These are phyloP conservation scores for Aegilops sharonensis DNA, from an alignment of 176 grass and related monocot species.

Conservation along the genomic window DNA sequence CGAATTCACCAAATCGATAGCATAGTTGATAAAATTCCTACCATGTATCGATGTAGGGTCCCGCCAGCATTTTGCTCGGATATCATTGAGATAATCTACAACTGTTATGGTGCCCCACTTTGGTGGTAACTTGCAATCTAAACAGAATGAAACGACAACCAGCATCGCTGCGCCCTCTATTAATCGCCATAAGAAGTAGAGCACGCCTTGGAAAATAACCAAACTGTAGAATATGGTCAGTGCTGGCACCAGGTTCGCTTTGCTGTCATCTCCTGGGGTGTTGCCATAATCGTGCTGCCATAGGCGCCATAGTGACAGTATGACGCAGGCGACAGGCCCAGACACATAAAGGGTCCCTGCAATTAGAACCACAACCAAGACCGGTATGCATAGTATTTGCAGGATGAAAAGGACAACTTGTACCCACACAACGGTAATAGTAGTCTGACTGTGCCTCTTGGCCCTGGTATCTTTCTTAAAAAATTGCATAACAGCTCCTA, in stretches of 20 bases:
- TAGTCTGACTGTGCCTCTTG: too few relatives aligned
- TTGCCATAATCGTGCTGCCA: too few relatives aligned
- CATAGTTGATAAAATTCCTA: too few relatives aligned
- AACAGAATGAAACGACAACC: fast-evolving
- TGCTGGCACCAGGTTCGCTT: neutral
- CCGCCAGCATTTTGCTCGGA: too few relatives aligned
- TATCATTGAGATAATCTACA: too few relatives aligned
- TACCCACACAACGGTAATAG: neutral
- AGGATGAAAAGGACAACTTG: neutral
- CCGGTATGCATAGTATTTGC: neutral
- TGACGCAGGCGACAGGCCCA: too few relatives aligned
- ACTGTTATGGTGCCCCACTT: neutral
- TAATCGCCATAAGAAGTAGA: neutral
- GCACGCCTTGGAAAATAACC: neutral
- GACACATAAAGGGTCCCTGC: too few relatives aligned
- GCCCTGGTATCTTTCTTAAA: too few relatives aligned
- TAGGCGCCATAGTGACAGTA: too few relatives aligned
- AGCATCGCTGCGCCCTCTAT: fast-evolving
- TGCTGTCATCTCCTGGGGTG: neutral
- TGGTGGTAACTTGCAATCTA: neutral
- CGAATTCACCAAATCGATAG: neutral
- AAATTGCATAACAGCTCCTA: too few relatives aligned
- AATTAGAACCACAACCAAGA: too few relatives aligned
- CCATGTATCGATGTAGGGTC: too few relatives aligned
- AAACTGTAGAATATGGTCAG: neutral